Conservation (phyloP, 495 filamentous ascomycete genomes). For the Penicillium verhagenii region DNA sequence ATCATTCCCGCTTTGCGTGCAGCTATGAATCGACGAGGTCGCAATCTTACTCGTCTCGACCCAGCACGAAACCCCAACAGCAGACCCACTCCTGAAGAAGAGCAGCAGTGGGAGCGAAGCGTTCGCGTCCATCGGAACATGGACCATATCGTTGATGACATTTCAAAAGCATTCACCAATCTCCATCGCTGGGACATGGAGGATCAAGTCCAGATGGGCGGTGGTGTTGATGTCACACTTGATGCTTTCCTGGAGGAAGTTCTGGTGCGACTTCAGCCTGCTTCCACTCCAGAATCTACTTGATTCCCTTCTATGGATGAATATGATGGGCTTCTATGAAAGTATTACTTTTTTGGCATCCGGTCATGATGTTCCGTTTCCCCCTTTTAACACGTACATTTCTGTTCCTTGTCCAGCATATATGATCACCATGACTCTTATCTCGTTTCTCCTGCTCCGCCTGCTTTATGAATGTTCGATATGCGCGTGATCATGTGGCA, state of each 20-base stretch:
- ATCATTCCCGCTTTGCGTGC: slow-evolving; percentile 88
- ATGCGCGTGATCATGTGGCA: neutral
- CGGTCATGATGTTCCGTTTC: neutral
- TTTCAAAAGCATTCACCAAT: slow-evolving; percentile 74
- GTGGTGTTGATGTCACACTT: slow-evolving; percentile 78
- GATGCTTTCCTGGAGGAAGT: slow-evolving; percentile 94
- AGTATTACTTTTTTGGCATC: too few relatives aligned
- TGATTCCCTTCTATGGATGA: neutral
- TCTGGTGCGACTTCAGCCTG: slow-evolving; percentile 75
- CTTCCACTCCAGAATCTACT: neutral
- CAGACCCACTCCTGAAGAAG: slow-evolving; percentile 16
- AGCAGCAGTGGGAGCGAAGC: slow-evolving; percentile 47
- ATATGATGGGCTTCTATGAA: neutral
- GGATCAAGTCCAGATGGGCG: slow-evolving; percentile 87
- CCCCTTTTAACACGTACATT: neutral
- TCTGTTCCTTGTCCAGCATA: neutral
- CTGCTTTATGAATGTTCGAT: neutral
- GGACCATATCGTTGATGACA: slow-evolving; percentile 70
- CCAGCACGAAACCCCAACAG: slow-evolving; percentile 15
- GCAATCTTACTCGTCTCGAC: slow-evolving; percentile 25
- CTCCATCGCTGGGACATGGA: slow-evolving; percentile 83
- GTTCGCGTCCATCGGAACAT: slow-evolving; percentile 81
- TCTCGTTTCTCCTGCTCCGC: neutral
- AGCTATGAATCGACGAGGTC: slow-evolving; percentile 73
- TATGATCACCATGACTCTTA: neutral